Evolutionary conservation across 306 rosid species (phyloP).

Genomic region (Fragaria nilgerrensis): DNA sequence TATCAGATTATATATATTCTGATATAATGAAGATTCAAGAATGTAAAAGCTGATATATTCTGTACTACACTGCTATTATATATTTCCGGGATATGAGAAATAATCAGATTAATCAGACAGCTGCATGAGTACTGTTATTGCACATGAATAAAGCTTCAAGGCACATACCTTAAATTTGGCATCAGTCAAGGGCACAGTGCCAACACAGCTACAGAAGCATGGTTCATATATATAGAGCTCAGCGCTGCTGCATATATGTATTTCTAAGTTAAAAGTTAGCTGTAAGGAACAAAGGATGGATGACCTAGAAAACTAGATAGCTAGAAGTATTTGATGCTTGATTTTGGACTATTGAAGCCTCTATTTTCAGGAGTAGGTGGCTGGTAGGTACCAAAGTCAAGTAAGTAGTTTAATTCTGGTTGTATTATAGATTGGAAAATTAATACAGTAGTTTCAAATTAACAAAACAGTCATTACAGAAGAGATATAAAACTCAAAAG

Average conservation of each 20-base stretch:
- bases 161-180: slow-evolving; percentile 8
- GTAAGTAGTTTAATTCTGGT: neutral
- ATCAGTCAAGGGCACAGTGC: neutral
- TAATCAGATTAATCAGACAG: neutral
- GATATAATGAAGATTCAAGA: neutral
- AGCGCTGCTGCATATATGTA: neutral
- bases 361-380: slow-evolving; percentile 2
- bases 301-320: neutral
- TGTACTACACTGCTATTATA: neutral
- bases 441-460: neutral
- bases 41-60: neutral
- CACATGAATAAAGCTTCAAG: slow-evolving; percentile 6
- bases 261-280: neutral
- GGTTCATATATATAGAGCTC: neutral
- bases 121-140: neutral
- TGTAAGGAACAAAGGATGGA: neutral
- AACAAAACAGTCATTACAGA: neutral
- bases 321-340: neutral
- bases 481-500: neutral
- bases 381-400: neutral
- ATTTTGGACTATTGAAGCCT: neutral
- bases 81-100: too few species aligned
- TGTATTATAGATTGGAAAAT: neutral
- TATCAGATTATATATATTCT: neutral
- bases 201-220: neutral